These are phyloP conservation scores for Coemansia sp. DNA, from an alignment of 192 early-diverging fungal genomes.

Conservation along the genomic window DNA sequence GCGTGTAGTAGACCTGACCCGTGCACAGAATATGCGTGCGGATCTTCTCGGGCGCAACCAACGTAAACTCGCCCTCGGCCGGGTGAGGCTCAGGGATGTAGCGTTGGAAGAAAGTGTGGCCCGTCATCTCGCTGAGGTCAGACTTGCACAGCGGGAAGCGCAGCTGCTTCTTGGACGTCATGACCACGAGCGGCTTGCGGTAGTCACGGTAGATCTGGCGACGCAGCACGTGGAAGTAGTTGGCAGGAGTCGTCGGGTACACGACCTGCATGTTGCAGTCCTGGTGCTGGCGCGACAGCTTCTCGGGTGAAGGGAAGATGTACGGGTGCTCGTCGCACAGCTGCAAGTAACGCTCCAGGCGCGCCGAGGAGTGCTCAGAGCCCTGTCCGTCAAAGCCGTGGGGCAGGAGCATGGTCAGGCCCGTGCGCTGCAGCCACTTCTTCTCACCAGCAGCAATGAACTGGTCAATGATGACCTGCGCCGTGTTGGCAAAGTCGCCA, in stretches of 20 bases:
- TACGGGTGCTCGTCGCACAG: slow-evolving; percentile 94
- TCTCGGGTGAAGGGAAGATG: slow-evolving; percentile 72
- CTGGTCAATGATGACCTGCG: slow-evolving; percentile 98
- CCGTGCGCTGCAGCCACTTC: slow-evolving; percentile 97
- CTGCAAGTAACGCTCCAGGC: slow-evolving; percentile 95
- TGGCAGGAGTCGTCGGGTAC: slow-evolving; percentile 94
- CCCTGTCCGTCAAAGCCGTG: slow-evolving; percentile 99
- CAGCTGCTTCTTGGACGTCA: slow-evolving; percentile 85
- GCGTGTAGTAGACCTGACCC: slow-evolving; percentile 96
- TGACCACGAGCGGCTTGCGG: slow-evolving; percentile 88
- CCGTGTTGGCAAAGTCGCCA: slow-evolving; percentile 96
- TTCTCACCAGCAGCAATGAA: slow-evolving; percentile 95
- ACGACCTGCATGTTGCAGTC: slow-evolving; percentile 98
- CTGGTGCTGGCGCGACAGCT: slow-evolving; percentile 89
- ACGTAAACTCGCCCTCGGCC: slow-evolving; percentile 59
- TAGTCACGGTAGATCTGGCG: slow-evolving; percentile 96
- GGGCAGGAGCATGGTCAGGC: slow-evolving; percentile 89
- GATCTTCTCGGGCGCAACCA: slow-evolving; percentile 81
- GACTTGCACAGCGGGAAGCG: slow-evolving; percentile 93
- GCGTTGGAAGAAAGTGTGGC: slow-evolving; percentile 80
- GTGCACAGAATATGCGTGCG: slow-evolving; percentile 92
- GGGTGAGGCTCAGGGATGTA: slow-evolving; percentile 93
- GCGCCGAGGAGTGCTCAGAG: slow-evolving; percentile 95
- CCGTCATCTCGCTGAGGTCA: slow-evolving; percentile 75
- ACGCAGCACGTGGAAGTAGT: slow-evolving; percentile 95